Evolutionary conservation across 2,329 filamentous ascomycete genomes (phyloP).

Genomic region (Leptographium wingfieldii): DNA sequence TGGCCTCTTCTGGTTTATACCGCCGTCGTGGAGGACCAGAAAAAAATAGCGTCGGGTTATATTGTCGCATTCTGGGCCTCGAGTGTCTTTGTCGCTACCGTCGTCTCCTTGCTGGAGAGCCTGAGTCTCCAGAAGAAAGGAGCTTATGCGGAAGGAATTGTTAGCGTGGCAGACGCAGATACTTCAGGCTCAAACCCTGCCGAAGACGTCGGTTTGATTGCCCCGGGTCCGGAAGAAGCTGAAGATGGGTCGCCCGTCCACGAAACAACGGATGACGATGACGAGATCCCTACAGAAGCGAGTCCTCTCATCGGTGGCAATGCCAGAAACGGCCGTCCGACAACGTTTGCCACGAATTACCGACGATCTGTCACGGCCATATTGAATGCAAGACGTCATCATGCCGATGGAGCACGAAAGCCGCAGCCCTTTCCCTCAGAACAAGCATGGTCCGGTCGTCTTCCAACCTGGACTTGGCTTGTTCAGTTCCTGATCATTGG

Average conservation of each 20-base stretch:
- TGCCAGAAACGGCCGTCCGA: conserved; percentile 19
- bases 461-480: conserved; percentile 80
- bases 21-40: conserved; percentile 64
- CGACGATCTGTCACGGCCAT: conserved; percentile 31
- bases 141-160: conserved; percentile 49
- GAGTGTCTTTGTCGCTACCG: conserved; percentile 58
- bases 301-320: conserved; percentile 33
- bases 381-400: conserved; percentile 7
- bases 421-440: conserved; percentile 50
- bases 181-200: conserved; percentile 22
- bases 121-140: conserved; percentile 62
- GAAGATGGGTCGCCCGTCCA: not conserved
- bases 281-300: conserved; percentile 31
- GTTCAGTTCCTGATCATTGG: conserved; percentile 72
- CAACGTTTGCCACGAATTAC: conserved; percentile 44
- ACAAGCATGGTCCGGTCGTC: conserved; percentile 69
- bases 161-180: conserved; percentile 16
- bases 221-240: conserved; percentile 25
- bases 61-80: conserved; percentile 70
- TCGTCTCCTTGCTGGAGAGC: conserved; percentile 68
- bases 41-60: conserved; percentile 64
- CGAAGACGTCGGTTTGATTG: conserved; percentile 24
- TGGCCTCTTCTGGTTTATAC: conserved; percentile 62
- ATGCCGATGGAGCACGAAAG: not conserved
- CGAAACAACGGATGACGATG: not conserved